These are phyloP conservation scores for Candida sanyiensis DNA, from an alignment of 805 yeast species.

Conservation along the genomic window DNA sequence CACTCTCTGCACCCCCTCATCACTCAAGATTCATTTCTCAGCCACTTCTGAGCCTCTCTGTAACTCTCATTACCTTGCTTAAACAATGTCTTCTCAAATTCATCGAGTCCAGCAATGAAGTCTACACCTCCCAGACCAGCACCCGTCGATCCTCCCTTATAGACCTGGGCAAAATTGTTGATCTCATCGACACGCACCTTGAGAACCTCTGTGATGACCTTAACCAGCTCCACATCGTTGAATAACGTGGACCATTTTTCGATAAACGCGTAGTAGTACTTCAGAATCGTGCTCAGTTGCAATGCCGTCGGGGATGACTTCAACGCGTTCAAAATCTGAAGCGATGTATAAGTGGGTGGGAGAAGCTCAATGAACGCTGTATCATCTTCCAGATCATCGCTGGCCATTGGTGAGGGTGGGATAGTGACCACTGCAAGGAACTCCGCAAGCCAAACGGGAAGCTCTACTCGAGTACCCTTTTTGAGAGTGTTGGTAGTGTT, in stretches of 20 bases:
- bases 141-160: slow-evolving; percentile 37
- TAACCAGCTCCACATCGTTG: slow-evolving; percentile 56
- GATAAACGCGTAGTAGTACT: slow-evolving; percentile 65
- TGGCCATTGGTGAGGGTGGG: slow-evolving; percentile 21
- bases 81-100: slow-evolving; percentile 61
- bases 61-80: slow-evolving; percentile 46
- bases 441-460: slow-evolving; percentile 88
- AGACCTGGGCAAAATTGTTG: slow-evolving; percentile 54
- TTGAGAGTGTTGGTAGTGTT: slow-evolving; percentile 2
- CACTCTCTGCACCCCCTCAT: too few species aligned
- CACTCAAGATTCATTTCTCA: slow-evolving; percentile 19
- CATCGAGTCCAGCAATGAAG: slow-evolving; percentile 45
- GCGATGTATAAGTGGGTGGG: slow-evolving; percentile 64
- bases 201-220: slow-evolving; percentile 44
- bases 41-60: slow-evolving; percentile 40
- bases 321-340: slow-evolving; percentile 72
- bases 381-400: slow-evolving; percentile 6
- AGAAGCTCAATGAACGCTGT: slow-evolving; percentile 58
- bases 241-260: slow-evolving; percentile 75
- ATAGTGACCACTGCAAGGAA: slow-evolving; percentile 52
- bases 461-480: slow-evolving; percentile 37
- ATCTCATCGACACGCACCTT: slow-evolving; percentile 64
- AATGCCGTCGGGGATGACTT: slow-evolving; percentile 62
- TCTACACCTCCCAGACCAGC: slow-evolving; percentile 7
- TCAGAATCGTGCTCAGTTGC: slow-evolving; percentile 60